Conservation (phyloP, 1,284 basidiomycete genomes). For the Xerocomus nothofagi region DNA sequence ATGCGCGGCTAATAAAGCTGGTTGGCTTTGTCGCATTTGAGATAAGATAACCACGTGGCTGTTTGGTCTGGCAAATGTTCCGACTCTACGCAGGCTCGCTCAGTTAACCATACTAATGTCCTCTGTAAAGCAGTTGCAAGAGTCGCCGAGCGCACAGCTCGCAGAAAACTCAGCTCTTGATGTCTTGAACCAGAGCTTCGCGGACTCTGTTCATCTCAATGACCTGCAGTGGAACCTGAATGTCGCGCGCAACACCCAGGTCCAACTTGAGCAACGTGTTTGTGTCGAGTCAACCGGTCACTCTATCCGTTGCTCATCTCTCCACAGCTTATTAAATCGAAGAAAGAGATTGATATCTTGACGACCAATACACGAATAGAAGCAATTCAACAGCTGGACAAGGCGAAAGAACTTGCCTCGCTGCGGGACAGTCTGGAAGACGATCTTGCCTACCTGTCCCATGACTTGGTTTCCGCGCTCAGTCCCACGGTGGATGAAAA, state of each 20-base stretch:
- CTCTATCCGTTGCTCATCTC: slow-evolving; percentile 35
- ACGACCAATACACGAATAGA: slow-evolving; percentile 45
- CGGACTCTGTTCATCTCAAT: slow-evolving; percentile 48
- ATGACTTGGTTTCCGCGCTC: slow-evolving; percentile 61
- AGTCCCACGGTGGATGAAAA: slow-evolving; percentile 42
- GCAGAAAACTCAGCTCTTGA: slow-evolving; percentile 45
- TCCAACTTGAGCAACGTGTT: slow-evolving; percentile 45
- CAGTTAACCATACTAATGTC: slow-evolving; percentile 41
- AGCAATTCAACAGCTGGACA: slow-evolving; percentile 49
- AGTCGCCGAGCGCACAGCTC: slow-evolving; percentile 44
- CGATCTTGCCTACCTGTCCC: slow-evolving; percentile 68
- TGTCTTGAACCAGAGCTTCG: slow-evolving; percentile 47
- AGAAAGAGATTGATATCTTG: slow-evolving; percentile 43
- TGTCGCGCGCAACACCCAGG: slow-evolving; percentile 38
- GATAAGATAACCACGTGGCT: slow-evolving; percentile 30
- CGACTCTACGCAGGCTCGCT: neutral
- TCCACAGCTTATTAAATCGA: slow-evolving; percentile 63
- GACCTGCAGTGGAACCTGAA: slow-evolving; percentile 42
- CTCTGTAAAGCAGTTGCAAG: slow-evolving; percentile 50
- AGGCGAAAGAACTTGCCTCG: slow-evolving; percentile 73
- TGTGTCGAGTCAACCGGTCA: slow-evolving; percentile 26
- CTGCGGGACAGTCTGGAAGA: slow-evolving; percentile 75
- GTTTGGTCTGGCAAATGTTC: neutral
- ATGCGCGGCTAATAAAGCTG: no score
- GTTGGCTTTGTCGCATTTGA: no score